Base-by-base conservation (phyloP, 177 flowering plant genomes). In the Telopea speciosissima region DNA sequence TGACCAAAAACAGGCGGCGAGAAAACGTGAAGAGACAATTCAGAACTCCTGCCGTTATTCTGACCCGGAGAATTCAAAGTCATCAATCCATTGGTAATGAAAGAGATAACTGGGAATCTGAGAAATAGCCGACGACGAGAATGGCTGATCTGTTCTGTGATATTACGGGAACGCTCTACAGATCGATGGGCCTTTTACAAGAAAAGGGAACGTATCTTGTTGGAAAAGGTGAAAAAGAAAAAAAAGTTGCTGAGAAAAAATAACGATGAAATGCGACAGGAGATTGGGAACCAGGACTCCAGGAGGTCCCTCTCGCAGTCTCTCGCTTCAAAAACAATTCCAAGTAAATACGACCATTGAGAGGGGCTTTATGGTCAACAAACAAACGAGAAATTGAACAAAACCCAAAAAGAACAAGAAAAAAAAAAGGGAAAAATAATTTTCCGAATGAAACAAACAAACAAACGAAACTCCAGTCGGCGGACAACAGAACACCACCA, bases 341-440 rank as follows among this genome's bases (percentile, higher is more conserved):
- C 75, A 65, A 64, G 77, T 79, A 70, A 71, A 75, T 61, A 59
- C 19, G 58, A 14, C 58, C 21, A 2, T 26, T 62, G 10, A 62
- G 28, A 62, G 23, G 28, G 28, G 28, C 17, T 24, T 23, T 62
- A 23, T 23, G 26, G 64, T 23, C 31, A 62, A 3, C 7, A 36
- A 62, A 3, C 7, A 36, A 36, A 36, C 9, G 40, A 36, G 40
- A 36, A 36, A 36, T 3, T 8, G 40, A 36, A 36, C 8, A 31
- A 36, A 36, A 36, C 54, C 19, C 17, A 49, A 49, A 49, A 49
- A 49, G 19, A 49, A 13, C 61, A 58, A 19, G 24, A n/a, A 58
- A n/a, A 2, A 62, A 24, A 25, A 13, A 12, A 25, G 0, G 28
- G 28, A 10, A 59, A n/a, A 22, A 5, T 12, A 1, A 22, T 2